Conservation (phyloP, 352 stramenopile genomes). For the Chrysophaeum taylorii region DNA sequence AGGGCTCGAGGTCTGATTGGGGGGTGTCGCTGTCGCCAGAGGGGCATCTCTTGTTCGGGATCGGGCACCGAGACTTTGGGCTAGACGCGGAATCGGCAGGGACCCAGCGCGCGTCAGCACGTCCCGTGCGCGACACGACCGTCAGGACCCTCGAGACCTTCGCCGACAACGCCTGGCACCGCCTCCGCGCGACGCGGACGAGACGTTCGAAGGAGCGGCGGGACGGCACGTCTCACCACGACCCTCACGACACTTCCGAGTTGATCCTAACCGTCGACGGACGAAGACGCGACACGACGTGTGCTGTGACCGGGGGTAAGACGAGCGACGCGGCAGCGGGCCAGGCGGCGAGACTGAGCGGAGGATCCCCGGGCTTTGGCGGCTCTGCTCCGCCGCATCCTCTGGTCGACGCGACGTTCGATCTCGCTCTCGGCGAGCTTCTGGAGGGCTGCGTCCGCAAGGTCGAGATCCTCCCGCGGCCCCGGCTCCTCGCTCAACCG, state of each 20-base stretch:
- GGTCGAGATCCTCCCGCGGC: background rate
- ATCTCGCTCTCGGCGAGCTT: background rate
- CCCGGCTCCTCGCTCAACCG: background rate
- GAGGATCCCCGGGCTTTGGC: background rate
- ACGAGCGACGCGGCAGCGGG: background rate
- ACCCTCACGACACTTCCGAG: background rate
- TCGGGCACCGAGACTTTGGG: constrained; percentile 2
- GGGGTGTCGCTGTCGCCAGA: background rate
- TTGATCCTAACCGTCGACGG: background rate
- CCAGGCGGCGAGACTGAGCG: background rate
- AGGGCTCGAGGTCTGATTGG: background rate
- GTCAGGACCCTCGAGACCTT: background rate
- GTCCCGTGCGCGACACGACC: background rate
- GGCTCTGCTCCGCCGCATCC: background rate
- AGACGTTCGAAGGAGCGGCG: background rate
- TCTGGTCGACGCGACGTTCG: background rate
- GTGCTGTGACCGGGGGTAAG: background rate
- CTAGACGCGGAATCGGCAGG: background rate
- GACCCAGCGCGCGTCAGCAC: background rate
- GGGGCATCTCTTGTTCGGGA: background rate
- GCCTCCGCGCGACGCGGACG: background rate
- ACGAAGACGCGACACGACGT: background rate
- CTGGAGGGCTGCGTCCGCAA: background rate
- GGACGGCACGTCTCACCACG: background rate
- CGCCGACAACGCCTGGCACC: background rate